Conservation (phyloP, 441 rosid genomes). For the Jatropha multifida region DNA sequence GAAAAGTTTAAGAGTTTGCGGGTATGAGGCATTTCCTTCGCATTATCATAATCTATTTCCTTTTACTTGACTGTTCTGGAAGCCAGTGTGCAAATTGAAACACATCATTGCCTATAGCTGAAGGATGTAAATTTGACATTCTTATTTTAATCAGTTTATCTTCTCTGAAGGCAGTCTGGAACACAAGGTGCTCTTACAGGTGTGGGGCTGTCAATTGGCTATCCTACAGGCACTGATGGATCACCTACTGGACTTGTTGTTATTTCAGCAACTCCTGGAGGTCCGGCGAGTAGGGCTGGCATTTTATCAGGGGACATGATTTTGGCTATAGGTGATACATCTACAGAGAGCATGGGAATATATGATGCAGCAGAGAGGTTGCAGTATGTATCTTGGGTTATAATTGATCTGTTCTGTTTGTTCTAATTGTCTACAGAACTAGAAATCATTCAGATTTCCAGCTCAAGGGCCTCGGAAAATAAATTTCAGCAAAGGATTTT, state of each 20-base stretch:
- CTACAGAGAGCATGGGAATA: constrained; percentile 70
- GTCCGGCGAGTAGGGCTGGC: constrained; percentile 92
- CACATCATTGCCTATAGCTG: not conserved
- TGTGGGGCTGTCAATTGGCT: constrained; percentile 93
- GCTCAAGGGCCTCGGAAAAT: not conserved
- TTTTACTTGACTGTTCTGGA: constrained; percentile 16
- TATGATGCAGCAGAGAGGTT: constrained; percentile 90
- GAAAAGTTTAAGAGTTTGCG: constrained; percentile 88
- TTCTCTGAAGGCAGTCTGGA: constrained; percentile 98
- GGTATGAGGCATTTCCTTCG: constrained; percentile 49
- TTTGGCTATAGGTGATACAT: constrained; percentile 59
- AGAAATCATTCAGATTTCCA: not conserved
- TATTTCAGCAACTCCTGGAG: constrained; percentile 87
- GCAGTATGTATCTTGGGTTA: constrained; percentile 58
- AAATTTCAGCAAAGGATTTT: not conserved
- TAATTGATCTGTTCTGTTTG: constrained; percentile 4
- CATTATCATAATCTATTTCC: constrained; percentile 10
- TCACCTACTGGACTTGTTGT: constrained; percentile 70
- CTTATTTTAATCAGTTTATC: constrained; percentile 31
- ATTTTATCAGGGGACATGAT: constrained; percentile 77
- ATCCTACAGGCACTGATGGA: constrained; percentile 57
- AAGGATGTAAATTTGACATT: constrained; percentile 11
- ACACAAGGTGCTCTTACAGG: constrained; percentile 94
- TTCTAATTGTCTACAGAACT: constrained; percentile 6
- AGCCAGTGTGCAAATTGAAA: constrained; percentile 2